Evolutionary conservation across 768 basidiomycete species (phyloP).

Genomic region (Mycena polygramma): DNA sequence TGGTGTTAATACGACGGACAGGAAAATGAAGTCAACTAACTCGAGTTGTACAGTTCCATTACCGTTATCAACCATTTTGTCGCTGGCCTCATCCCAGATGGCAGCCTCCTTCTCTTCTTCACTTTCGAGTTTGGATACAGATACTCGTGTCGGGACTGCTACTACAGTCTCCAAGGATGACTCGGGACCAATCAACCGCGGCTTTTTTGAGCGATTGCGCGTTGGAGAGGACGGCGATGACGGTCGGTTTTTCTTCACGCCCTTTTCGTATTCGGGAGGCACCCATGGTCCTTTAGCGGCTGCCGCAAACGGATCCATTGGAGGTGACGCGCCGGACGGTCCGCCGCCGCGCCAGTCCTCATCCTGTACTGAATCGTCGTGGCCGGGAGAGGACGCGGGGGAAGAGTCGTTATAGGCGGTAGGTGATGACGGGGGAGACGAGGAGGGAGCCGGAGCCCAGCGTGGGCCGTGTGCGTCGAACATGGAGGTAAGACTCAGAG

Average conservation of each 20-base stretch:
- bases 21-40: slow-evolving; percentile 50
- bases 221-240: slow-evolving; percentile 40
- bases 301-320: slow-evolving; percentile 69
- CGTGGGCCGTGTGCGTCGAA: slow-evolving; percentile 1
- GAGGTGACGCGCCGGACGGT: slow-evolving; percentile 41
- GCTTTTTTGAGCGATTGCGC: slow-evolving; percentile 40
- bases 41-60: slow-evolving; percentile 67
- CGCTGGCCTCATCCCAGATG: slow-evolving; percentile 64
- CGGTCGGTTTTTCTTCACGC: slow-evolving; percentile 44
- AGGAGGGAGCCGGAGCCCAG: slow-evolving; percentile 17
- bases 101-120: slow-evolving; percentile 46
- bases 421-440: slow-evolving; percentile 50
- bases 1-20: slow-evolving; percentile 13
- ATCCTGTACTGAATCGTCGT: slow-evolving; percentile 41
- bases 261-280: slow-evolving; percentile 61
- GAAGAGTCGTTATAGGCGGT: slow-evolving; percentile 54
- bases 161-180: slow-evolving; percentile 36
- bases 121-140: slow-evolving; percentile 38
- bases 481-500: slow-evolving; percentile 5
- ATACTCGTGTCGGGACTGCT: slow-evolving; percentile 25
- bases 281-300: slow-evolving; percentile 60
- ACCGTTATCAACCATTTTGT: slow-evolving; percentile 59
- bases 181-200: slow-evolving; percentile 28
- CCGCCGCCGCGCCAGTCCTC: slow-evolving; percentile 7
- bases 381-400: slow-evolving; percentile 63